Conservation (phyloP, 2,329 filamentous ascomycete species). For the Epichloe typhina region DNA sequence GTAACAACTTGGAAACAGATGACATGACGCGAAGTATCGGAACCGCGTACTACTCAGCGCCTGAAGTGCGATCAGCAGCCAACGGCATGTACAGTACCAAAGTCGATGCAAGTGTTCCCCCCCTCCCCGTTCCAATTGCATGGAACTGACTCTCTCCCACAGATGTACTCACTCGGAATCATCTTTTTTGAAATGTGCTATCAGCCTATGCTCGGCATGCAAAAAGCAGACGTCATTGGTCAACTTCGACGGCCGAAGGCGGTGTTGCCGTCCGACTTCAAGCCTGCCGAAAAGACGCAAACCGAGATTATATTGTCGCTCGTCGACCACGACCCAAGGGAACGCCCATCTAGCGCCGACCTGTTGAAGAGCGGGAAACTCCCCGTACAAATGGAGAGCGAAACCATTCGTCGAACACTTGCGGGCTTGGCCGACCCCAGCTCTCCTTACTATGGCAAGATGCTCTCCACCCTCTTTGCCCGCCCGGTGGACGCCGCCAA, state of each 20-base stretch:
- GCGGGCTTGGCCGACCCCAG: conserved; percentile 68
- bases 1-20: conserved; percentile 30
- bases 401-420: conserved; percentile 73
- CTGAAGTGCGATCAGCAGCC: conserved; percentile 69
- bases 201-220: conserved; percentile 50
- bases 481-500: conserved; percentile 65
- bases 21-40: conserved; percentile 61
- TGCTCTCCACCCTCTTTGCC: conserved; percentile 74
- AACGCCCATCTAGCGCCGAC: conserved; percentile 70
- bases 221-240: conserved; percentile 50
- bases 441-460: conserved; percentile 81
- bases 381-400: conserved; percentile 84
- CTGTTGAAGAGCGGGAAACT: conserved; percentile 76
- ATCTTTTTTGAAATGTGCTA: conserved; percentile 99
- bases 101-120: conserved; percentile 56
- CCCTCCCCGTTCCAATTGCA: neutral
- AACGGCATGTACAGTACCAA: conserved; percentile 77
- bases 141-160: neutral
- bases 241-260: conserved; percentile 55
- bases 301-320: conserved; percentile 67
- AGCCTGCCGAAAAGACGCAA: conserved; percentile 56
- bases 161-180: conserved; percentile 93
- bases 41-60: conserved; percentile 85
- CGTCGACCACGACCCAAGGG: conserved; percentile 67
- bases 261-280: conserved; percentile 60